Conservation (phyloP, 345 rosid species). For the Mercurialis annua region DNA sequence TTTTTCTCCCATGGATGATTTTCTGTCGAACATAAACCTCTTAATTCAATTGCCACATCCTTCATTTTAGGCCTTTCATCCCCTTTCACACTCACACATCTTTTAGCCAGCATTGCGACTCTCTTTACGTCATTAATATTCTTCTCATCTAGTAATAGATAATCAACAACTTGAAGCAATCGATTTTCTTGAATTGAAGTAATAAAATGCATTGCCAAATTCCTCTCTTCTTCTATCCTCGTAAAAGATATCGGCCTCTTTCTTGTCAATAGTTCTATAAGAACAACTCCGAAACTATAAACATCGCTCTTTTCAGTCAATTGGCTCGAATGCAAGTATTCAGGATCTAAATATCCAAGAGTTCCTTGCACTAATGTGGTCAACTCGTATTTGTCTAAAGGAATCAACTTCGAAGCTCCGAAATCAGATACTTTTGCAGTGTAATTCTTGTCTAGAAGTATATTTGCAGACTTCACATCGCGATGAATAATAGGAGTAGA, state of each 20-base stretch:
- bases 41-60: constrained; percentile 1
- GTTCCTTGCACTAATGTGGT: constrained; percentile 28
- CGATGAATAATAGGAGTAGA: constrained; percentile 14
- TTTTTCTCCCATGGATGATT: background rate
- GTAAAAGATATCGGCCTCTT: constrained; percentile 8
- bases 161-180: constrained; percentile 3
- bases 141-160: background rate
- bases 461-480: constrained; percentile 10
- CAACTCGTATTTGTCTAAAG: constrained; percentile 15
- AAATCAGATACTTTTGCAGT: constrained; percentile 21
- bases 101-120: background rate
- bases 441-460: constrained; percentile 17
- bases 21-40: background rate
- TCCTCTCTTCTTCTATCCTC: background rate
- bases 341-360: constrained; percentile 23
- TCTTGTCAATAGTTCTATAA: constrained; percentile 12
- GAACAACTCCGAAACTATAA: constrained; percentile 26
- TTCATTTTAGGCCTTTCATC: constrained; percentile 8
- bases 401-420: constrained; percentile 15
- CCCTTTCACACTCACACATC: background rate
- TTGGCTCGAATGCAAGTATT: constrained; percentile 4
- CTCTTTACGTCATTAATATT: background rate
- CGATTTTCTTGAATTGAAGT: constrained; percentile 2
- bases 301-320: background rate
- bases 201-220: constrained; percentile 2